Percentiles rank a stretch among this genome's conserved stretches.
Evolutionary conservation across 2,329 filamentous ascomycete genomes (phyloP).

Genomic region (Cordyceps javanica): DNA sequence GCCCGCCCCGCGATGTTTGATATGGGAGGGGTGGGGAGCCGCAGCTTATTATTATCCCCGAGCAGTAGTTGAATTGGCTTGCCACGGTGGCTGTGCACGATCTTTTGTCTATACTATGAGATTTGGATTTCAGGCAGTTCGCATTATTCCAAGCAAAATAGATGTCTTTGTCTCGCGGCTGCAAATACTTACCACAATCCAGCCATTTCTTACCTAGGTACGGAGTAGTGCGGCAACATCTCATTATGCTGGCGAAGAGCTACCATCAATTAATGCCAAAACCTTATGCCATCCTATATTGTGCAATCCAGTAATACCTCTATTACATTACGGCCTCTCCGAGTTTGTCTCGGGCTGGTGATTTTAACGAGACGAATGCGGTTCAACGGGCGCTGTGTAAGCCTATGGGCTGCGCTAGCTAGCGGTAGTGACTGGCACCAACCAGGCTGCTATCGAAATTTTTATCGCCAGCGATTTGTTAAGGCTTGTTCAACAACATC

Average conservation of each 20-base stretch:
- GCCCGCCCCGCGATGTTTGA: neutral
- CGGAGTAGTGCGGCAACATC: too few species aligned
- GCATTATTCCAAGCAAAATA: too few species aligned
- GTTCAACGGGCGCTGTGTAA: constrained; percentile 6
- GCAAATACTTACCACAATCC: too few species aligned
- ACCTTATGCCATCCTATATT: neutral
- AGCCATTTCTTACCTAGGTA: too few species aligned
- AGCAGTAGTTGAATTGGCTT: neutral
- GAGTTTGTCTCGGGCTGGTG: too few species aligned
- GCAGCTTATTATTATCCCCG: neutral
- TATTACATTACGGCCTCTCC: neutral
- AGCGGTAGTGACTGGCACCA: neutral
- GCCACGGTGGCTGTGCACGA: neutral
- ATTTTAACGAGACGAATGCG: too few species aligned
- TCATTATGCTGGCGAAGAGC: too few species aligned
- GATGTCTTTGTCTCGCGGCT: too few species aligned
- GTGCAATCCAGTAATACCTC: neutral
- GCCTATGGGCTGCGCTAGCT: constrained; percentile 10
- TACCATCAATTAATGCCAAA: neutral
- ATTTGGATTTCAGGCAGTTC: too few species aligned
- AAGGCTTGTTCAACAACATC: neutral
- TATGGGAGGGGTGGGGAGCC: neutral
- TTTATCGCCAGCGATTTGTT: neutral
- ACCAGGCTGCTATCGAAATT: constrained; percentile 1
- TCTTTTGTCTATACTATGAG: too few species aligned